Conservation (phyloP, 306 rosid genomes). For the Begonia loranthoides region DNA sequence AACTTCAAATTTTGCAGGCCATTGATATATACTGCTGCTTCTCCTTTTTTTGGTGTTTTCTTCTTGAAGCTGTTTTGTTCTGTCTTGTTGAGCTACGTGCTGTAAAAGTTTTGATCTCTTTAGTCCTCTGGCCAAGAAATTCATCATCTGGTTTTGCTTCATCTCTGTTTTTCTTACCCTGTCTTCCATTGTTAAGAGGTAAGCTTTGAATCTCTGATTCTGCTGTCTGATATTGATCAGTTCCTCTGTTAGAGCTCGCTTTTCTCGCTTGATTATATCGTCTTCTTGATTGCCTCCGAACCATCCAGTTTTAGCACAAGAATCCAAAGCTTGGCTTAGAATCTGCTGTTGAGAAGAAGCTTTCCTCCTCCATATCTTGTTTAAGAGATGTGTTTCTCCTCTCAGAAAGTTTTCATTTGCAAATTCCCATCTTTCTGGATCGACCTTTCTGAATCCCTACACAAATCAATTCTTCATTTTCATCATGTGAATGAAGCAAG, state of each 20-base stretch:
- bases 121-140: constrained; percentile 65
- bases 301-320: constrained; percentile 63
- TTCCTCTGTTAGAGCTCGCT: constrained; percentile 53
- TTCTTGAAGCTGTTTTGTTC: constrained; percentile 40
- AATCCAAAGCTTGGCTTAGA: constrained; percentile 27
- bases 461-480: constrained; percentile 5
- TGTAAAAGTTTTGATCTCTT: constrained; percentile 43
- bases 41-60: constrained; percentile 38
- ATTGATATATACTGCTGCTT: constrained; percentile 32
- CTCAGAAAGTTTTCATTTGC: constrained; percentile 73
- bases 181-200: constrained; percentile 41
- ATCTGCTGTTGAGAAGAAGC: constrained; percentile 12
- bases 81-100: constrained; percentile 34
- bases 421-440: constrained; percentile 81
- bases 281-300: constrained; percentile 57
- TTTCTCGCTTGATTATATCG: constrained; percentile 45
- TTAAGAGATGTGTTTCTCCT: constrained; percentile 63
- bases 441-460: constrained; percentile 83
- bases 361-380: constrained; percentile 59
- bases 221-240: constrained; percentile 61
- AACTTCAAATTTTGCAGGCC: constrained; percentile 5
- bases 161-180: constrained; percentile 44
- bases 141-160: constrained; percentile 56
- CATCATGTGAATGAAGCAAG: not conserved
- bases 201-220: constrained; percentile 35